A percentile compares a stretch with the other conserved stretches of the same genome.
These are phyloP conservation scores for Protostelium mycophagum DNA, from an alignment of 78 protist species.

Conservation along the genomic window DNA sequence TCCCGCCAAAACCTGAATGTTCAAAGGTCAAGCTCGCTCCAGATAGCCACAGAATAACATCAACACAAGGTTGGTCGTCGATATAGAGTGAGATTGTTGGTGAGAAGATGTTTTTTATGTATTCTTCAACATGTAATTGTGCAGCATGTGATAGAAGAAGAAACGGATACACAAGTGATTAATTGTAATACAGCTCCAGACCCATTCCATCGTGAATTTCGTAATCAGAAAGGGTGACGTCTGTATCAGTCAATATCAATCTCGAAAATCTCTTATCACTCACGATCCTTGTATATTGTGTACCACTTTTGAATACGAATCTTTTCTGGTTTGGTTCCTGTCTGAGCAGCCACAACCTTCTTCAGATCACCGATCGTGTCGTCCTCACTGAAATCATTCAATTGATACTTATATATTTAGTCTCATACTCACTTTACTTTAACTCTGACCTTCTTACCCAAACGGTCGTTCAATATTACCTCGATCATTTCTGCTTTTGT, in stretches of 20 bases:
- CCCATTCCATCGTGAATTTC: not conserved
- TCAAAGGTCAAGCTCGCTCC: no score
- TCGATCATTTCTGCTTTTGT: constrained; percentile 84
- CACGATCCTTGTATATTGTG: constrained; percentile 87
- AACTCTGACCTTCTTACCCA: constrained; percentile 93
- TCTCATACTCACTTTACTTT: constrained; percentile 70
- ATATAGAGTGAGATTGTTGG: no score
- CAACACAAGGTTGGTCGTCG: no score
- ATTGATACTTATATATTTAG: not conserved
- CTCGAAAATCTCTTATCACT: not conserved
- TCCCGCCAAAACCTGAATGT: no score
- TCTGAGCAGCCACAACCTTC: constrained; percentile 94
- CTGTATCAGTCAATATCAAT: not conserved
- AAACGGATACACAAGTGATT: not conserved
- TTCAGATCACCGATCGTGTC: constrained; percentile 97
- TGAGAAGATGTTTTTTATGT: no score
- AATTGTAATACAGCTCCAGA: not conserved
- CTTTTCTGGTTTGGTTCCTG: constrained; percentile 91
- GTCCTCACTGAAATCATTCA: constrained; percentile 49
- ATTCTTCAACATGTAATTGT: no score
- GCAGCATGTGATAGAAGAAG: no score
- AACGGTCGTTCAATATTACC: constrained; percentile 89
- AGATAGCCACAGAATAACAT: no score
- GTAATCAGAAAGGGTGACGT: not conserved
- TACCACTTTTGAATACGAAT: constrained; percentile 89